Evolutionary conservation across 176 grass and related monocot species (phyloP).

Genomic region (Zoysia pacifica): DNA sequence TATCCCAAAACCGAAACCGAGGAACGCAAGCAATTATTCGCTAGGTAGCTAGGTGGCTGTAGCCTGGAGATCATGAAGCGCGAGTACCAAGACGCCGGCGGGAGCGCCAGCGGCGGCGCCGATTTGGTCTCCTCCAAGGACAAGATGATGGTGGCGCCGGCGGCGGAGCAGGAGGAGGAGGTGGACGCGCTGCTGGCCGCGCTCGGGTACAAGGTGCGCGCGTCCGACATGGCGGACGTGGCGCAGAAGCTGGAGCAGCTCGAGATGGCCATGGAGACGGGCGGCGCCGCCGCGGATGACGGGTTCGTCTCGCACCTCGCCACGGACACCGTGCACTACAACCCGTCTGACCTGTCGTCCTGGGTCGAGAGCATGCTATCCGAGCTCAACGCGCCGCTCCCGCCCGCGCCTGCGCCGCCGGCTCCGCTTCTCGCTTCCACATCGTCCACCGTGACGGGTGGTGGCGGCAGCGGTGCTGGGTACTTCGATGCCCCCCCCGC

Average conservation of each 20-base stretch:
- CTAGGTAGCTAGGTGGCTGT: not conserved
- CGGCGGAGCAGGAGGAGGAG: conserved; percentile 56
- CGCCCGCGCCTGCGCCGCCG: conserved; percentile 25
- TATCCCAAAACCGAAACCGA: conserved; percentile 45
- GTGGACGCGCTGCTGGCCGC: conserved; percentile 85
- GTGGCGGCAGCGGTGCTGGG: not conserved
- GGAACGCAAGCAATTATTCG: conserved; percentile 37
- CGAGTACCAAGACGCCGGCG: conserved; percentile 67
- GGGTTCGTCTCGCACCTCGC: conserved; percentile 59
- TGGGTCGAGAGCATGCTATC: conserved; percentile 91
- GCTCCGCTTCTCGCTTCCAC: conserved; percentile 16
- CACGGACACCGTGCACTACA: conserved; percentile 83
- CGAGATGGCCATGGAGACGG: conserved; percentile 94
- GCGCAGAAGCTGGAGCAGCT: conserved; percentile 98
- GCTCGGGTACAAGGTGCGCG: conserved; percentile 91
- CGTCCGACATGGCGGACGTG: conserved; percentile 96
- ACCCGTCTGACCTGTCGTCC: conserved; percentile 77
- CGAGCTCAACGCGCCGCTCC: conserved; percentile 77
- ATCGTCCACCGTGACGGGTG: conserved; percentile 37
- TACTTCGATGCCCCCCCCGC: conserved; percentile 30
- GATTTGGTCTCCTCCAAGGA: conserved; percentile 37
- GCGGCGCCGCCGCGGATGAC: conserved; percentile 42
- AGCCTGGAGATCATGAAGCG: conserved; percentile 63
- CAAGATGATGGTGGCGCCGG: conserved; percentile 42
- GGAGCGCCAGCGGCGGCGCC: conserved; percentile 28